A percentile compares a stretch with the other conserved stretches of the same genome.
These are phyloP conservation scores for Ilex paraguariensis DNA, from an alignment of 305 asterid genomes.

Conservation along the genomic window DNA sequence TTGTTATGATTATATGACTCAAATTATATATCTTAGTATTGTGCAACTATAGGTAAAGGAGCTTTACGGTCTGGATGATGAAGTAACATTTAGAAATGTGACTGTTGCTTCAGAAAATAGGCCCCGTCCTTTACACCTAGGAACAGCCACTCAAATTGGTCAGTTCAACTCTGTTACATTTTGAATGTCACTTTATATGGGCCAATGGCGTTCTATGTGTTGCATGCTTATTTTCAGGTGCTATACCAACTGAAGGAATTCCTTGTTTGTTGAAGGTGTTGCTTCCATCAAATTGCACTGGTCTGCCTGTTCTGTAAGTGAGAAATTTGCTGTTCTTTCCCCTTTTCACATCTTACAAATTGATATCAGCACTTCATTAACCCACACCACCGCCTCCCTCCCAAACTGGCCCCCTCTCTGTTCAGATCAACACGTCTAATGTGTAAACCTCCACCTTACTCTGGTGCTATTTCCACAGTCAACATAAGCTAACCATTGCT, in stretches of 20 bases:
- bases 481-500: too few relatives aligned
- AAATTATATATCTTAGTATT: slow-evolving; percentile 10
- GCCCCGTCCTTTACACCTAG: slow-evolving; percentile 86
- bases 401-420: too few relatives aligned
- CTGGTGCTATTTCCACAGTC: too few relatives aligned
- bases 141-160: slow-evolving; percentile 99
- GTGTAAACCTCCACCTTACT: too few relatives aligned
- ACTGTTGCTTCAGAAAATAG: slow-evolving; percentile 80
- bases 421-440: too few relatives aligned
- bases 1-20: slow-evolving; percentile 4
- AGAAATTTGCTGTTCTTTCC: slow-evolving; percentile 6
- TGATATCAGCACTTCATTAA: too few relatives aligned
- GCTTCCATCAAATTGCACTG: slow-evolving; percentile 81
- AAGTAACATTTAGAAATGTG: slow-evolving; percentile 67
- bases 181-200: not conserved
- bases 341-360: too few relatives aligned
- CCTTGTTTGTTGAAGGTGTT: slow-evolving; percentile 88
- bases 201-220: not conserved
- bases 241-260: slow-evolving; percentile 97
- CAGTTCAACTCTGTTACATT: slow-evolving; percentile 14
- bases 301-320: slow-evolving; percentile 85
- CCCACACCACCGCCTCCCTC: too few relatives aligned
- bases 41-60: slow-evolving; percentile 71
- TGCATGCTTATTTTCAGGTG: slow-evolving; percentile 46
- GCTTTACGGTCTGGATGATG: slow-evolving; percentile 81